Evolutionary conservation across 2,329 filamentous ascomycete species (phyloP), one percentile per base, ranked within the genome.

Genomic region (Sporothrix luriei): DNA sequence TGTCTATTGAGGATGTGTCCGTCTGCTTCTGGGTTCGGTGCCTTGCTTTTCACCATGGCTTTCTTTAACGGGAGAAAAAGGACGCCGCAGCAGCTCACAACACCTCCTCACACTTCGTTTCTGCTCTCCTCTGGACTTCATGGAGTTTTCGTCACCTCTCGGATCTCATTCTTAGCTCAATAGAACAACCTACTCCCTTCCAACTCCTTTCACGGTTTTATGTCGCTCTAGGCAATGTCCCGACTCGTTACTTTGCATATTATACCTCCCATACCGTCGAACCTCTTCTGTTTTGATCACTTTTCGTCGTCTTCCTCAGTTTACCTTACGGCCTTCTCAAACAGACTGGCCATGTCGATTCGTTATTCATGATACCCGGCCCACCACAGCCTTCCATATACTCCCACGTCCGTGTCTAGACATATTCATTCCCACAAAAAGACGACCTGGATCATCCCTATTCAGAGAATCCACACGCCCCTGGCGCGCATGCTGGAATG

Each of bases 291-390:
- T 48, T 65, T 46, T 33, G 49, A 51, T 65, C 68, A 66, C 40
- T 33, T 48, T 48, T n/a, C 33, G 40, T 54, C 38, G 13, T 19
- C 48, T 43, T 16, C 40, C 10, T 40, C 29, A 59, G 24, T 46
- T 68, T 61, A 40, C 24, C 29, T 14, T 46, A 29, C 21, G 16
- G 24, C 21, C n/a, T n/a, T n/a, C 21, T 14, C 11, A 13, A 24
- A 21, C 4, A 4, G 6, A 38, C 21, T 57, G 52, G 54, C 7
- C 69, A 71, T 66, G 61, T 52, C 67, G 43, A 40, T 66, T 43
- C n/a, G 49, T 21, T 67, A 66, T 69, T 69, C 43, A 57, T 59
- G 65, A 71, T 40, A 21, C 24, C 49, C 26, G 57, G 33, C 48
- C 55, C 52, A 55, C 67, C 33, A 43, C 49, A 48, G 48, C 49